These are phyloP conservation scores for Nicotiana attenuata DNA, from an alignment of 257 asterid species.

Conservation along the genomic window DNA sequence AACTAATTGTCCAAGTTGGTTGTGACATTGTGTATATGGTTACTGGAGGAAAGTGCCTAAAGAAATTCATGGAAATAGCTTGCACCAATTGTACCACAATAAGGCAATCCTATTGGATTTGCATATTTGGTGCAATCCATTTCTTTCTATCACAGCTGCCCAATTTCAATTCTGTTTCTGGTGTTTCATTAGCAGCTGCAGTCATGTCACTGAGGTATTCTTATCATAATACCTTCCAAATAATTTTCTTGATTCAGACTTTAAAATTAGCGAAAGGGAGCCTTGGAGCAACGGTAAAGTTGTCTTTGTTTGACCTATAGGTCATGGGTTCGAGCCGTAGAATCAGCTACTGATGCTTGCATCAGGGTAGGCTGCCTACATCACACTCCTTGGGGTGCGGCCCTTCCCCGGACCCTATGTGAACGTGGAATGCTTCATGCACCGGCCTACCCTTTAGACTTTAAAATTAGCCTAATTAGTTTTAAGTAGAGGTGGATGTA, in stretches of 20 bases:
- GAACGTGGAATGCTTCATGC: too few relatives aligned
- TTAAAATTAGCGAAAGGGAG: background rate
- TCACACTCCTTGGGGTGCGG: too few relatives aligned
- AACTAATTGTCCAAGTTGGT: constrained; percentile 81
- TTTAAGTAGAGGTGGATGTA: too few relatives aligned
- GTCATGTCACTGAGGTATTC: constrained; percentile 74
- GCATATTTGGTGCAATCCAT: constrained; percentile 77
- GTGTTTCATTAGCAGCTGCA: constrained; percentile 81
- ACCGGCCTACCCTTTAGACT: too few relatives aligned
- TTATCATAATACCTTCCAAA: background rate
- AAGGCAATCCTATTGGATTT: constrained; percentile 80
- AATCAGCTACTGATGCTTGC: too few relatives aligned
- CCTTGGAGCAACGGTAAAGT: too few relatives aligned
- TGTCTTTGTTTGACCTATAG: too few relatives aligned
- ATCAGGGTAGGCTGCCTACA: too few relatives aligned
- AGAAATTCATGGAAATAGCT: constrained; percentile 64
- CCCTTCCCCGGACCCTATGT: too few relatives aligned
- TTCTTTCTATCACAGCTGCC: constrained; percentile 87
- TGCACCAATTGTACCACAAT: constrained; percentile 54
- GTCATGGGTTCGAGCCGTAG: too few relatives aligned
- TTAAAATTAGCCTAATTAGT: too few relatives aligned
- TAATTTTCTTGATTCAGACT: background rate
- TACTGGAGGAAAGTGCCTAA: constrained; percentile 80
- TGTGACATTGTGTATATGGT: constrained; percentile 90
- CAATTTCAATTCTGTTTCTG: constrained; percentile 74